These are phyloP conservation scores for Syzygium oleosum DNA, from an alignment of 345 rosid species.

Conservation along the genomic window DNA sequence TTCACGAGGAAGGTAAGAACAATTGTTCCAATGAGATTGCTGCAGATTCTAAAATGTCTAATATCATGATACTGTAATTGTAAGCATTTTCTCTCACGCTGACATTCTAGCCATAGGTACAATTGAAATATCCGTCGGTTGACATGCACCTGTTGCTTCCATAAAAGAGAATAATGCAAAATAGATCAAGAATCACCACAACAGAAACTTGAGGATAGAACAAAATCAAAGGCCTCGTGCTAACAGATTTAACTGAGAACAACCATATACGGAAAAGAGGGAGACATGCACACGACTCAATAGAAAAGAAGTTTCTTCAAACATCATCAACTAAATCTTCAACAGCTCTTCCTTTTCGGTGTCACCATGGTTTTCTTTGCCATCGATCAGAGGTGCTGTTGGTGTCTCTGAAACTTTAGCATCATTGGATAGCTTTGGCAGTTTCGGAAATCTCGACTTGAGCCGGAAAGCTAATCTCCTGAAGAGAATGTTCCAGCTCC, in stretches of 20 bases:
- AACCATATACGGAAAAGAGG: neutral
- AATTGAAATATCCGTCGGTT: neutral
- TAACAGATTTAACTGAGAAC: neutral
- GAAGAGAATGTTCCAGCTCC: conserved; percentile 50
- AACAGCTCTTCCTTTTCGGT: neutral
- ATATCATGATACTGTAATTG: neutral
- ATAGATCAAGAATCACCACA: neutral
- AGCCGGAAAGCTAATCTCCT: conserved; percentile 24
- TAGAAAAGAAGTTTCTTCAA: neutral
- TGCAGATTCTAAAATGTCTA: neutral
- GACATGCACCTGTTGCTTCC: neutral
- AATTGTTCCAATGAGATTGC: neutral
- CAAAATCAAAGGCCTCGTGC: neutral
- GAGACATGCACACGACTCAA: neutral
- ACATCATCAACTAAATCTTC: neutral
- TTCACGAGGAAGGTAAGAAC: too few relatives aligned
- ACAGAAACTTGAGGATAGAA: neutral
- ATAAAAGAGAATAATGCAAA: neutral
- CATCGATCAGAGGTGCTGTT: conserved; percentile 4
- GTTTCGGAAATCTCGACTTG: conserved; percentile 25
- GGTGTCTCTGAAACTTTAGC: conserved; percentile 3
- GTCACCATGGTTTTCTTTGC: conserved; percentile 5
- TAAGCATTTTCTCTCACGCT: neutral
- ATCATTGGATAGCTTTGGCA: conserved; percentile 1
- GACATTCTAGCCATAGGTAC: neutral